Evolutionary conservation across 352 stramenopile species (phyloP), one percentile per base, ranked within the genome.

Genomic region (Globisporangium canariense): DNA sequence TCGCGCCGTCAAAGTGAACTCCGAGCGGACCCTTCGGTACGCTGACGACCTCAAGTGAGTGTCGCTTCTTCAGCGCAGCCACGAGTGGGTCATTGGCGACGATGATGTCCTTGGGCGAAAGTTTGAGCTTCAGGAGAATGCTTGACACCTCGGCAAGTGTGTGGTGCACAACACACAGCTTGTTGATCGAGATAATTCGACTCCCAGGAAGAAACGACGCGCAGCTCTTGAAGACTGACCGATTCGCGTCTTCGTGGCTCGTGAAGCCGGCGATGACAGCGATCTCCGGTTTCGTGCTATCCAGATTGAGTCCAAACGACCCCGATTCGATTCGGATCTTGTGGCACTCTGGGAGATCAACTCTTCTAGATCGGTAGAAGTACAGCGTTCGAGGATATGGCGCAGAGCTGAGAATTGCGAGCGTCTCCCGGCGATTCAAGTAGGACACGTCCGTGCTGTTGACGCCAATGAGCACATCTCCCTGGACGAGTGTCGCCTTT

Each of bases 171-270:
- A 88, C 81, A 3, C 83, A 69, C 38, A 90, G 62, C 4, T 77
- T 73, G 50, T 94, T 92, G 46, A 97, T 82, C 13, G 68, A 65
- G 46, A 89, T 62, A 57, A 96, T 83, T 58, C 65, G 78, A 57
- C 77, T 86, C 7, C 71, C 74, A 6, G 77, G 75, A 20, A 87
- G 57, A 54, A 83, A 83, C 34, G 68, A 34, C 3, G 46, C 62
- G 40, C 76, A 82, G 11, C 41, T 32, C 11, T 69, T 66, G 58
- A 83, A 90, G 13, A 69, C 69, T 18, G 68, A 58, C 1, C 76
- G 77, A 14, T 74, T 64, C 5, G 73, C 71, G 41, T 86, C 77
- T 16, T 62, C 67, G 5, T 62, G 20, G 8, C 66, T 77, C 9
- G 75, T 83, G 47, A 88, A 88, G 0, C 74, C 74, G 13, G 74